A percentile compares a stretch with the other conserved stretches of the same genome.
Evolutionary conservation across 2,329 filamentous ascomycete species (phyloP).

Genomic region (Talaromyces sp.): DNA sequence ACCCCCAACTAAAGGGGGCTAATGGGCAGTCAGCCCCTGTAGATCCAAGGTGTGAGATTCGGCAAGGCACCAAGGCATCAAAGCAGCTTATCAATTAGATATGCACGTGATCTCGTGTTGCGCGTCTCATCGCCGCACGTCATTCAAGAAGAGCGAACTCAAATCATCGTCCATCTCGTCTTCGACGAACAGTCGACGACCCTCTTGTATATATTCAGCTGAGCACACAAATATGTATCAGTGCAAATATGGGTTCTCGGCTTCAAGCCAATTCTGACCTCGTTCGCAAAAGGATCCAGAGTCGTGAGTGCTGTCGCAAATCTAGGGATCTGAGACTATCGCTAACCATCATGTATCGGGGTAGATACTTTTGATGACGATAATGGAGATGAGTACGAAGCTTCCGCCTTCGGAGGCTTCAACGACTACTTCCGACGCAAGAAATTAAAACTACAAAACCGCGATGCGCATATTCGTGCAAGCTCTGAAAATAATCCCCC

Average conservation of each 20-base stretch:
- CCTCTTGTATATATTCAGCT: not conserved
- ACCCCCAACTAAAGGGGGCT: no score
- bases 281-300: constrained; percentile 62
- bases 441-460: constrained; percentile 94
- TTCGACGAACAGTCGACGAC: not conserved
- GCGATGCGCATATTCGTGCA: constrained; percentile 76
- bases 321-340: not conserved
- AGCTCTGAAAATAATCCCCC: constrained; percentile 66
- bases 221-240: constrained; percentile 3
- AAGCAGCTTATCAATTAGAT: not conserved
- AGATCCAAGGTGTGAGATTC: no score
- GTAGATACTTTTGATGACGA: constrained; percentile 72
- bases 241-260: constrained; percentile 57
- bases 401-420: constrained; percentile 84
- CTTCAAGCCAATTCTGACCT: constrained; percentile 58
- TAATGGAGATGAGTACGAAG: constrained; percentile 84
- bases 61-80: not conserved
- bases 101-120: constrained; percentile 15
- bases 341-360: not conserved
- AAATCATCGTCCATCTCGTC: not conserved
- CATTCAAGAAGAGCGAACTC: not conserved
- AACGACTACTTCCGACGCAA: constrained; percentile 90
- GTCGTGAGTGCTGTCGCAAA: constrained; percentile 39
- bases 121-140: constrained; percentile 15
- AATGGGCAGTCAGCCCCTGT: no score